These are phyloP conservation scores for Wickerhamiella occidentalis DNA, from an alignment of 805 yeast species.

Conservation along the genomic window DNA sequence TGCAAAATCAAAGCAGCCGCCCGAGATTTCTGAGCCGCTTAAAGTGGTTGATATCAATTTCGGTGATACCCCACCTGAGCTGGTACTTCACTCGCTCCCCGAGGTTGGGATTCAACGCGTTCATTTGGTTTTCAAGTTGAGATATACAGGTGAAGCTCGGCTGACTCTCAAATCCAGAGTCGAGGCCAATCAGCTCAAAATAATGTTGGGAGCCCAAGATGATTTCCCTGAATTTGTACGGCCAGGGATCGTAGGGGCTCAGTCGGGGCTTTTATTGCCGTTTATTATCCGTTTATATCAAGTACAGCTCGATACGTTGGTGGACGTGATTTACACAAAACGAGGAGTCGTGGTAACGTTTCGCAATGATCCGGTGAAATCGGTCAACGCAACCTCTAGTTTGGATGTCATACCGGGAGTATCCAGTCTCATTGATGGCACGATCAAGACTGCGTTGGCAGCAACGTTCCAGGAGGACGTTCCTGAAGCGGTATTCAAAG, in stretches of 20 bases:
- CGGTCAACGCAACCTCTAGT: conserved; percentile 23
- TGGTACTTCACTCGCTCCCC: conserved; percentile 50
- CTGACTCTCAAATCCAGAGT: conserved; percentile 60
- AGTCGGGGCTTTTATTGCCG: conserved; percentile 23
- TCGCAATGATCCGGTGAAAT: conserved; percentile 24
- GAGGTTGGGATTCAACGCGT: conserved; percentile 48
- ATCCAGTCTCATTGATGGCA: conserved; percentile 19
- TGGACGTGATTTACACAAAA: conserved; percentile 25
- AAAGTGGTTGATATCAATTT: conserved; percentile 55
- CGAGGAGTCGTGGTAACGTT: conserved; percentile 25
- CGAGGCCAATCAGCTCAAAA: conserved; percentile 55
- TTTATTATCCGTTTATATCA: conserved; percentile 21
- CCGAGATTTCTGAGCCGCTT: conserved; percentile 33
- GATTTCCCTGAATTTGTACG: conserved; percentile 18
- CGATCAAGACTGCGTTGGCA: conserved; percentile 20
- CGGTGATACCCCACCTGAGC: conserved; percentile 61
- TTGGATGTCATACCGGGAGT: conserved; percentile 27
- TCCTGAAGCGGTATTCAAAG: conserved; percentile 26
- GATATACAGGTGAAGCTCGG: conserved; percentile 62
- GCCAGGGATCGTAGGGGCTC: conserved; percentile 23
- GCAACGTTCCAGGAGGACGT: conserved; percentile 27
- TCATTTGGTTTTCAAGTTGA: conserved; percentile 51
- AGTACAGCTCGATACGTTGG: conserved; percentile 23
- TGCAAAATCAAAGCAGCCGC: conserved; percentile 26
- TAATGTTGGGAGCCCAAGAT: conserved; percentile 28